Conservation (phyloP, 441 rosid genomes). For the Gossypium davidsonii region DNA sequence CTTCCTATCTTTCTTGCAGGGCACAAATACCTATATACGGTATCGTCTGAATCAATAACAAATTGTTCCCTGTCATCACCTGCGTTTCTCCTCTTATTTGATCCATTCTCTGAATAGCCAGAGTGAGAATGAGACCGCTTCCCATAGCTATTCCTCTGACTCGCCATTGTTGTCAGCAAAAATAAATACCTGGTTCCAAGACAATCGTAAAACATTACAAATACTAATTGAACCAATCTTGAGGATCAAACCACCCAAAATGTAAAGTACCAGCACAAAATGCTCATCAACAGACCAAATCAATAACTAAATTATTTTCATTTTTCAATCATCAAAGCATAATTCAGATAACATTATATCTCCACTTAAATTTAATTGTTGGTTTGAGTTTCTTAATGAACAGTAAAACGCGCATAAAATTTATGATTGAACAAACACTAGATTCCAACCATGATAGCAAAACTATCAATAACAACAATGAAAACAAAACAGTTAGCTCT, state of each 20-base stretch:
- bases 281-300: not conserved
- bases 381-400: not conserved
- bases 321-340: not conserved
- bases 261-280: not conserved
- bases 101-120: conserved; percentile 52
- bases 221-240: not conserved
- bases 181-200: conserved; percentile 15
- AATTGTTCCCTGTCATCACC: conserved; percentile 69
- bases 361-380: not conserved
- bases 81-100: conserved; percentile 60
- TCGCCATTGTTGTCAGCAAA: conserved; percentile 38
- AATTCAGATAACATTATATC: not conserved
- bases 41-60: conserved; percentile 56
- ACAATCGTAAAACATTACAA: not conserved
- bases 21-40: conserved; percentile 82
- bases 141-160: conserved; percentile 74
- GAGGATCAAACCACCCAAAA: not conserved
- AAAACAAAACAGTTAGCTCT: not conserved
- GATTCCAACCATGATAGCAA: not conserved
- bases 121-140: conserved; percentile 74
- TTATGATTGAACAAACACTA: not conserved
- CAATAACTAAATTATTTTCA: not conserved
- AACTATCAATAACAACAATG: not conserved
- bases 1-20: conserved; percentile 87
- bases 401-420: not conserved